Evolutionary conservation across 345 rosid genomes (phyloP), one percentile per base, ranked within the genome.

Genomic region (Moringa oleifera): DNA sequence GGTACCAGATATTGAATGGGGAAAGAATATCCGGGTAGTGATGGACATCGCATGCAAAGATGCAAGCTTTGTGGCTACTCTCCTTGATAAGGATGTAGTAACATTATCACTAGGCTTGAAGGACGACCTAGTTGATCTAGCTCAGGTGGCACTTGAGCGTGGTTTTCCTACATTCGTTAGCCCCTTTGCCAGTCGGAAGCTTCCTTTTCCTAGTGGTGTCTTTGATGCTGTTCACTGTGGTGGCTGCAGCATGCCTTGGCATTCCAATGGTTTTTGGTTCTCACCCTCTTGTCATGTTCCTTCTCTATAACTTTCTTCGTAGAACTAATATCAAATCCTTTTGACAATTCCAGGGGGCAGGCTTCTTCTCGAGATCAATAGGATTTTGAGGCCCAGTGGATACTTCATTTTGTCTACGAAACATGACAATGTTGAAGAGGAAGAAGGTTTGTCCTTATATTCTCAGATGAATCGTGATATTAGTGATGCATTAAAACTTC

Each of bases 1-100:
- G 96, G 98, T 93, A 66, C 98, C 97, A 59, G 98, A 93, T 71
- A 88, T 93, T 64, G 96, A 90, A 81, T 93, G 98, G 98, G 98
- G 98, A 59, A 93, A 90, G 86, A 93, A 93, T 77, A 82, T 88
- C 41, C 96, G 88, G 68, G 75, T 90, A 62, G 87, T 93, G 51
- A 74, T 93, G 87, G 94, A 93, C 62, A 79, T 85, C 59, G 97
- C 97, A 61, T 83, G 90, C 66, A 33, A 66, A 73, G 92, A 90
- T 53, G 75, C 96, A 60, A 86, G 90, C 69, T 82, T 93, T 71
- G 87, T 69, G 53, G 86, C 87, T 61, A 82, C 90, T 54, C 84
- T 86, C 55, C 81, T 90, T 75, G 97, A 86, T 64, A 93, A 83
- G 73, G 83, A 83, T 51, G 94, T 93, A 45, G 74, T 93, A 37